phyloP scores from a whole-genome alignment of 2,329 filamentous ascomycete species.

The Apiospora marii region DNA sequence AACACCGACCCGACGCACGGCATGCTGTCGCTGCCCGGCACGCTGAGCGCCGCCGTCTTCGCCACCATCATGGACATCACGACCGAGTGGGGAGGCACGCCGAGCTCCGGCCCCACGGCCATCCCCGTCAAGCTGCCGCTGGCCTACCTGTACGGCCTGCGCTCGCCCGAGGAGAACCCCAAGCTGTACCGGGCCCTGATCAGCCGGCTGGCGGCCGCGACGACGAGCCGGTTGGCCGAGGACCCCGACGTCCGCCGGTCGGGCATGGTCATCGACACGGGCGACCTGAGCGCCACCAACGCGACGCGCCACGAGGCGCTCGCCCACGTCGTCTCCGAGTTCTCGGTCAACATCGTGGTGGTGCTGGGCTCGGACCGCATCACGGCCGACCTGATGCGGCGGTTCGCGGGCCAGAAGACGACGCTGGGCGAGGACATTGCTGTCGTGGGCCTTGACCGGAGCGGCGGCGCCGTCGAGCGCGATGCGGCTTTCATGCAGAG shows the following conservation, averaged over 20 bases:
- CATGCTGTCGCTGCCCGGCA: constrained; percentile 79
- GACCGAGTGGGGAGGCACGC: constrained; percentile 85
- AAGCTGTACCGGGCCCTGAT: constrained; percentile 77
- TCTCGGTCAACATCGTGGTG: constrained; percentile 78
- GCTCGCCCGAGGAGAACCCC: constrained; percentile 75
- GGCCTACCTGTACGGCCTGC: constrained; percentile 86
- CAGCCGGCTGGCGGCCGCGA: constrained; percentile 79
- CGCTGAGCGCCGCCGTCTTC: constrained; percentile 85
- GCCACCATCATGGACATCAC: constrained; percentile 85
- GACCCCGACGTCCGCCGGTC: constrained; percentile 74
- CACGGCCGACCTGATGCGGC: constrained; percentile 75
- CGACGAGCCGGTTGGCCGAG: constrained; percentile 78
- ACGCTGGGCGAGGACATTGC: constrained; percentile 72
- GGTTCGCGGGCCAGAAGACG: constrained; percentile 66
- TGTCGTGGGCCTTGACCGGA: constrained; percentile 82
- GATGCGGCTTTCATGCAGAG: constrained; percentile 78
- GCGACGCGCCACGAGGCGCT: constrained; percentile 78
- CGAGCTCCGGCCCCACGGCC: constrained; percentile 86
- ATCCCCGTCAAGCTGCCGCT: constrained; percentile 92
- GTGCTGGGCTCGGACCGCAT: constrained; percentile 82
- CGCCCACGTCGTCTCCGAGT: constrained; percentile 73
- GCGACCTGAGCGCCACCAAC: constrained; percentile 69
- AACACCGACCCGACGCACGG: constrained; percentile 87
- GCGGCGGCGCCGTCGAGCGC: constrained; percentile 82
- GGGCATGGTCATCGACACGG: constrained; percentile 87